These are phyloP conservation scores for Powellomyces hirtus DNA, from an alignment of 192 early-diverging fungal genomes.

Conservation along the genomic window DNA sequence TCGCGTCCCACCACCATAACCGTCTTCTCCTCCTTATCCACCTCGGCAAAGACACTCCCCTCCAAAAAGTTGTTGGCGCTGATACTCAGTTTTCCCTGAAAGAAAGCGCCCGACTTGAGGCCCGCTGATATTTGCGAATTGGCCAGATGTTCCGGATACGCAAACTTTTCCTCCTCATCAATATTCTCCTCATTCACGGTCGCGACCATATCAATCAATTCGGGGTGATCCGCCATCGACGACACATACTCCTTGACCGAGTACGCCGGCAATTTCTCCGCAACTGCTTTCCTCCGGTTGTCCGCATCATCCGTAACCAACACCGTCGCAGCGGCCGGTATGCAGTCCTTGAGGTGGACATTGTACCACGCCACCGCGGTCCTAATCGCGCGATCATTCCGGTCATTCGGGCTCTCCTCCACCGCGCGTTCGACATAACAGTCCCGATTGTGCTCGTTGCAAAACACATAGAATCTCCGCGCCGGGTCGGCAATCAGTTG, in stretches of 20 bases:
- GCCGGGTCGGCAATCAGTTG: slow-evolving; percentile 67
- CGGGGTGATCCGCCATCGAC: slow-evolving; percentile 68
- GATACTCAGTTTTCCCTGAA: slow-evolving; percentile 81
- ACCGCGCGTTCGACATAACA: slow-evolving; percentile 80
- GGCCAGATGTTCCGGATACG: slow-evolving; percentile 76
- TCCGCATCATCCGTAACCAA: slow-evolving; percentile 88
- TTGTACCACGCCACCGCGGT: slow-evolving; percentile 81
- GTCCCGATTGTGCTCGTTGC: slow-evolving; percentile 90
- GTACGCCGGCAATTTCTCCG: slow-evolving; percentile 63
- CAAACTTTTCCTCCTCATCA: slow-evolving; percentile 55
- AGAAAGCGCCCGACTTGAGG: slow-evolving; percentile 73
- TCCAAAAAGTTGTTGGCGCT: slow-evolving; percentile 87
- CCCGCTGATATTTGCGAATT: slow-evolving; percentile 78
- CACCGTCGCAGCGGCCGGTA: slow-evolving; percentile 41
- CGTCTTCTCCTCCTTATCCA: slow-evolving; percentile 71
- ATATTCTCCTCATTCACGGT: slow-evolving; percentile 41
- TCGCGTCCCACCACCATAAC: slow-evolving; percentile 80
- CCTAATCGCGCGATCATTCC: slow-evolving; percentile 94
- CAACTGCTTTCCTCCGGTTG: slow-evolving; percentile 70
- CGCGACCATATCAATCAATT: slow-evolving; percentile 91
- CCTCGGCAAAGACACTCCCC: slow-evolving; percentile 69
- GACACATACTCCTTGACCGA: slow-evolving; percentile 75
- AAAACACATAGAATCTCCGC: slow-evolving; percentile 90
- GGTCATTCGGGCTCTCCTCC: slow-evolving; percentile 88
- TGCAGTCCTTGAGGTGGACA: slow-evolving; percentile 58